phyloP scores from a whole-genome alignment of 345 rosid species.

The Hirschfeldia incana region DNA sequence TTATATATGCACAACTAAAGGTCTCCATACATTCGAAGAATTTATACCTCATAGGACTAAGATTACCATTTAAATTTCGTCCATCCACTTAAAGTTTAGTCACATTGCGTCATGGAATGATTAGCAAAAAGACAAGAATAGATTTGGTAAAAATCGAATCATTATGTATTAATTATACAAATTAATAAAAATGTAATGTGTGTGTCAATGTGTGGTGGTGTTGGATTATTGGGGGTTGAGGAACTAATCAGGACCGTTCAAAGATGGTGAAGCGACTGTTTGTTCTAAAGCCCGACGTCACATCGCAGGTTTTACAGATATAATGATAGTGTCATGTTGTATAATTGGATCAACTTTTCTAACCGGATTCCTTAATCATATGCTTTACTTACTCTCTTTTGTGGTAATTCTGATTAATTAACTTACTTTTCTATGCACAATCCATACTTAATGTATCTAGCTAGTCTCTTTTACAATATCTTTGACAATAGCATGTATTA shows the following conservation, averaged over 20 bases:
- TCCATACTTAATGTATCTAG: not conserved
- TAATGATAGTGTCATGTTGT: not conserved
- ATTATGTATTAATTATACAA: not conserved
- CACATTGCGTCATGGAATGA: conserved; percentile 16
- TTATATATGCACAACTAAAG: not conserved
- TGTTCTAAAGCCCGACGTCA: conserved; percentile 30
- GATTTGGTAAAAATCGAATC: not conserved
- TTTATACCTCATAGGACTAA: conserved; percentile 28
- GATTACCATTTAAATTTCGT: conserved; percentile 26
- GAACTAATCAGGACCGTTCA: conserved; percentile 21
- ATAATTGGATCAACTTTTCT: not conserved
- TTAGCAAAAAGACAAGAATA: too few species aligned
- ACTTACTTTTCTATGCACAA: not conserved
- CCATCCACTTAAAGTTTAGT: conserved; percentile 28
- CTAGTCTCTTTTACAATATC: not conserved
- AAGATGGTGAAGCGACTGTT: conserved; percentile 32
- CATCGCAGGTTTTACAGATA: conserved; percentile 17
- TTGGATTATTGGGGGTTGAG: not conserved
- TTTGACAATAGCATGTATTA: not conserved
- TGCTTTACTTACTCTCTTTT: not conserved
- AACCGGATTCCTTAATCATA: not conserved
- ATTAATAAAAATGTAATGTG: not conserved
- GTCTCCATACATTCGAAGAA: conserved; percentile 9
- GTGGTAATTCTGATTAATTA: not conserved
- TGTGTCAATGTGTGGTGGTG: not conserved